These are phyloP conservation scores for Moniliophthora roreri DNA, from an alignment of 1,284 basidiomycete genomes.

Conservation along the genomic window DNA sequence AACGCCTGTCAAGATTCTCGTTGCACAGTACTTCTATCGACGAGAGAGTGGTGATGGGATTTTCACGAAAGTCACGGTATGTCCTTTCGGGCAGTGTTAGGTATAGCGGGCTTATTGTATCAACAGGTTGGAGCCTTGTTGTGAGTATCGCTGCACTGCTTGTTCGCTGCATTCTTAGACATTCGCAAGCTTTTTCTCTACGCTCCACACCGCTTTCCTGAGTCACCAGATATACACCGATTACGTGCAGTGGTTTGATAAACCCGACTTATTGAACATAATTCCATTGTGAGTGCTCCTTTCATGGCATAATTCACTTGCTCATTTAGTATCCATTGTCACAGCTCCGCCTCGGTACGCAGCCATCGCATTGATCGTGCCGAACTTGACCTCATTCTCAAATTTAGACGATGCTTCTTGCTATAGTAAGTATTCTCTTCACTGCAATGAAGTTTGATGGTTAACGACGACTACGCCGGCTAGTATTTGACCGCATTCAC, in stretches of 20 bases:
- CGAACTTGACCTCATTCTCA: too few species aligned
- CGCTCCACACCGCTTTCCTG: background rate
- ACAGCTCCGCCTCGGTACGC: background rate
- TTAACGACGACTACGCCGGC: too few species aligned
- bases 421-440: background rate
- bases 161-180: background rate
- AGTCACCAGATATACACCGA: conserved; percentile 2
- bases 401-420: background rate
- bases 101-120: background rate
- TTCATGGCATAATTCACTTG: background rate
- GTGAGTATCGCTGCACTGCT: background rate
- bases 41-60: background rate
- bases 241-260: background rate
- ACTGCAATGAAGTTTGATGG: background rate
- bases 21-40: background rate
- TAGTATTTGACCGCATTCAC: background rate
- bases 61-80: background rate
- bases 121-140: background rate
- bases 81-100: background rate
- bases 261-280: background rate
- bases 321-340: background rate
- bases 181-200: background rate
- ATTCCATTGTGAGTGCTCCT: background rate
- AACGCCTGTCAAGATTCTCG: background rate
- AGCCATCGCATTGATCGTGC: background rate